Evolutionary conservation across 345 rosid genomes (phyloP).

Genomic region (Lumnitzera littorea): DNA sequence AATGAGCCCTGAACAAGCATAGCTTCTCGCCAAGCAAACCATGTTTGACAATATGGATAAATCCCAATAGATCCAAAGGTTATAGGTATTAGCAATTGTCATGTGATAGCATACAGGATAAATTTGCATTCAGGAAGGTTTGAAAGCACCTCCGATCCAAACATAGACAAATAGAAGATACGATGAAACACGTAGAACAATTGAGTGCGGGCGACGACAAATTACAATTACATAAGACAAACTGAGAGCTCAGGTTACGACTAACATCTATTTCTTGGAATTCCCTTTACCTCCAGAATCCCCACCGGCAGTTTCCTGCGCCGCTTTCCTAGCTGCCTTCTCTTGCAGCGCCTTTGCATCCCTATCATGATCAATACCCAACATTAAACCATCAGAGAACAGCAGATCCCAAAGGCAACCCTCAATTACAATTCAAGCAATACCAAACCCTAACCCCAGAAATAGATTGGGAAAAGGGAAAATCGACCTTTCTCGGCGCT

Average conservation of each 20-base stretch:
- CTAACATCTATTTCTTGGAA: slow-evolving; percentile 10
- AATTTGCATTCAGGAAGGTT: no score
- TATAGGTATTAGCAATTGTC: no score
- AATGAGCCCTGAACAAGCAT: no score
- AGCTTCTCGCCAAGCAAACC: no score
- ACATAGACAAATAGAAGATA: no score
- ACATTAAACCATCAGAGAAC: background rate
- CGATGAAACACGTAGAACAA: background rate
- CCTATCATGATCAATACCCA: slow-evolving; percentile 10
- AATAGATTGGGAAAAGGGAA: background rate
- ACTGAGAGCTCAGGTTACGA: no score
- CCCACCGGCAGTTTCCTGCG: slow-evolving; percentile 25
- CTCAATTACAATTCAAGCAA: background rate
- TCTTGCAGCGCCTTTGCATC: slow-evolving; percentile 44
- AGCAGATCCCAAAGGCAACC: background rate
- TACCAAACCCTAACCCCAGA: background rate
- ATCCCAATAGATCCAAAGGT: no score
- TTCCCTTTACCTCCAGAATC: slow-evolving; percentile 13
- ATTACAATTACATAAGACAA: background rate
- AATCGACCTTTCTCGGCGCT: slow-evolving; percentile 46
- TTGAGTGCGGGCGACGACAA: no score
- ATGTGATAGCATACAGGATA: no score
- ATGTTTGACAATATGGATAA: no score
- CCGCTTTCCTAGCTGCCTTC: slow-evolving; percentile 35
- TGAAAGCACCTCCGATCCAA: no score